Evolutionary conservation across 495 filamentous ascomycete species (phyloP).

Genomic region (Mytilinidion resinicola): DNA sequence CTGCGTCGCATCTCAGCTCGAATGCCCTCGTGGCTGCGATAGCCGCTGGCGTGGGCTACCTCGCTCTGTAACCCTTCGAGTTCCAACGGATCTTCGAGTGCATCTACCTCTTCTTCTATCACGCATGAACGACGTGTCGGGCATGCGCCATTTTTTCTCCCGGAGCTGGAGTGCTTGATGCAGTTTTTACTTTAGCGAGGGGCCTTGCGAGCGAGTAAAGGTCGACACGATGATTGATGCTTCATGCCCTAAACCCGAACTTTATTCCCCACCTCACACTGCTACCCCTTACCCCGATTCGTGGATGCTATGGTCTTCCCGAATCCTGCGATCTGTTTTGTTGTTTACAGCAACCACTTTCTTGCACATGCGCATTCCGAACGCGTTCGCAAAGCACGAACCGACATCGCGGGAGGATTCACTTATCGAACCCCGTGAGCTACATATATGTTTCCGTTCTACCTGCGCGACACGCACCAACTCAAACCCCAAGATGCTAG

Average conservation of each 20-base stretch:
- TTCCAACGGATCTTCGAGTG: slow-evolving; percentile 4
- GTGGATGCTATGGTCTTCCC: too few species aligned
- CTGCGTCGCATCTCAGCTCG: slow-evolving; percentile 18
- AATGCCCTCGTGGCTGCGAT: slow-evolving; percentile 19
- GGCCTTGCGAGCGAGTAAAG: not conserved
- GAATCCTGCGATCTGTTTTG: not conserved
- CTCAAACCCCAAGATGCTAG: not conserved
- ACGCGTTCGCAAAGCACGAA: too few species aligned
- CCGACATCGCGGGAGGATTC: not conserved
- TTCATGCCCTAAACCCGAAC: too few species aligned
- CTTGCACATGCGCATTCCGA: not conserved
- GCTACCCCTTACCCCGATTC: too few species aligned
- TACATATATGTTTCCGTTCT: not conserved
- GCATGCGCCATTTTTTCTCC: not conserved
- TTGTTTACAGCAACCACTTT: not conserved
- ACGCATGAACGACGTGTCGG: not conserved
- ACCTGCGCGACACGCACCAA: not conserved
- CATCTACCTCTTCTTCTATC: not conserved
- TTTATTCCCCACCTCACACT: too few species aligned
- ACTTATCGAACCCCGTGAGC: not conserved
- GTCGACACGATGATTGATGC: not conserved
- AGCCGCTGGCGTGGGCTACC: slow-evolving; percentile 18
- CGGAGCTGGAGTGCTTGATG: not conserved
- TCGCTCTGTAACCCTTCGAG: slow-evolving; percentile 18
- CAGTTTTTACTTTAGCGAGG: not conserved